Conservation (phyloP, 768 basidiomycete species). For the Trametes villosa region DNA sequence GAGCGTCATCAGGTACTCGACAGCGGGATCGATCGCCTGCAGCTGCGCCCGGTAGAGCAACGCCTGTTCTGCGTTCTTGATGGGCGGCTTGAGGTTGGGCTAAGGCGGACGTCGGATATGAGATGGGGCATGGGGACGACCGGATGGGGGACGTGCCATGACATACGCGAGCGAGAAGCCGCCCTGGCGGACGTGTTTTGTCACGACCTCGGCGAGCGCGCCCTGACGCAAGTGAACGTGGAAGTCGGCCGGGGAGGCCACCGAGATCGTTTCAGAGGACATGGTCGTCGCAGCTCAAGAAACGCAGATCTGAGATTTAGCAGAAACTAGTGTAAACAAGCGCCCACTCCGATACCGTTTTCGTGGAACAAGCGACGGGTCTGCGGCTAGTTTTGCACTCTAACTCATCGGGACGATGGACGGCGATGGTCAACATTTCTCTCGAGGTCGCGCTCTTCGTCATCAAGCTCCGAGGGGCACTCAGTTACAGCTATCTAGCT, state of each 20-base stretch:
- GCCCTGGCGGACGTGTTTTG: slow-evolving; percentile 87
- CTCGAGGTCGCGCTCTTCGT: no score
- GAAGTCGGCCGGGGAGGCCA: slow-evolving; percentile 82
- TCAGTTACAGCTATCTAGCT: background rate
- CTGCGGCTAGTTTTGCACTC: no score
- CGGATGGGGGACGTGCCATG: slow-evolving; percentile 63
- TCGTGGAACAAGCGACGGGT: no score
- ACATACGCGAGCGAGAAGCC: slow-evolving; percentile 94
- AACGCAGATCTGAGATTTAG: background rate
- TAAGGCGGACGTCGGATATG: slow-evolving; percentile 36
- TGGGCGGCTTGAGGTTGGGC: slow-evolving; percentile 93
- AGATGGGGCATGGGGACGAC: slow-evolving; percentile 1
- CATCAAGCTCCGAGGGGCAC: no score
- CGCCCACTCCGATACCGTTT: background rate
- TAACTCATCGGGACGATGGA: no score
- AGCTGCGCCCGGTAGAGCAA: slow-evolving; percentile 79
- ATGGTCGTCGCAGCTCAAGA: background rate
- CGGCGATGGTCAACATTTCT: no score
- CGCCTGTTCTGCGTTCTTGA: slow-evolving; percentile 81
- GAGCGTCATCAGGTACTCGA: slow-evolving; percentile 93
- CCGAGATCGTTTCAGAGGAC: slow-evolving; percentile 39
- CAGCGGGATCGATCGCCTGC: slow-evolving; percentile 70
- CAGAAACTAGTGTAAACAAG: background rate
- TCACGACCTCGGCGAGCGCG: slow-evolving; percentile 77
- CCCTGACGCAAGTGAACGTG: slow-evolving; percentile 98